Evolutionary conservation across 129 eudicot genomes (phyloP).

Genomic region (Tagetes patula): DNA sequence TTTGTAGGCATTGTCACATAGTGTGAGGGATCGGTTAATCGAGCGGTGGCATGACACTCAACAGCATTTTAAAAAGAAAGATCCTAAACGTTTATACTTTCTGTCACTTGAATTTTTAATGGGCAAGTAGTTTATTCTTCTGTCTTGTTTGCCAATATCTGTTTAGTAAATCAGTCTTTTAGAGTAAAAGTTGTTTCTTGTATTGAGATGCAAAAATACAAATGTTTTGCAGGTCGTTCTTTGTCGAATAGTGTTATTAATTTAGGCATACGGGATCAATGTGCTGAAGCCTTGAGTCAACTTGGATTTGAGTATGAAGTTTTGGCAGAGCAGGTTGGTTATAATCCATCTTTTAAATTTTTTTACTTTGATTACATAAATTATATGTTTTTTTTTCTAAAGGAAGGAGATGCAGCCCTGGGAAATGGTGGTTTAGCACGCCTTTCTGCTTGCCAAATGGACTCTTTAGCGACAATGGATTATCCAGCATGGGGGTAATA

Average conservation of each 20-base stretch:
- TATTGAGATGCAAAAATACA: background rate
- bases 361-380: background rate
- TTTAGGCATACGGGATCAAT: conserved; percentile 55
- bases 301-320: conserved; percentile 65
- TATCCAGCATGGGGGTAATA: conserved; percentile 67
- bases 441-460: conserved; percentile 66
- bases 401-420: conserved; percentile 70
- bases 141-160: background rate
- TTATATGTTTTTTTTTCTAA: conserved; percentile 13
- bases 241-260: conserved; percentile 57
- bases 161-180: background rate
- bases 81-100: conserved; percentile 60
- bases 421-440: conserved; percentile 73
- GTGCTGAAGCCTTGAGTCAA: conserved; percentile 56
- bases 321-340: conserved; percentile 60
- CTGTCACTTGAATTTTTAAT: conserved; percentile 64
- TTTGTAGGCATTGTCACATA: conserved; percentile 59
- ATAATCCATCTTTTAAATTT: background rate
- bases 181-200: background rate
- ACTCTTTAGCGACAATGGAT: conserved; percentile 60
- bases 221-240: conserved; percentile 44
- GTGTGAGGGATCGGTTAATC: conserved; percentile 57
- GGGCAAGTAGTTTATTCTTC: conserved; percentile 41
- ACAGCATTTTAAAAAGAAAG: conserved; percentile 54
- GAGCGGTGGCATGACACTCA: conserved; percentile 74